phyloP scores from a whole-genome alignment of 1,284 basidiomycete species.

The Rugosomyces carneus region DNA sequence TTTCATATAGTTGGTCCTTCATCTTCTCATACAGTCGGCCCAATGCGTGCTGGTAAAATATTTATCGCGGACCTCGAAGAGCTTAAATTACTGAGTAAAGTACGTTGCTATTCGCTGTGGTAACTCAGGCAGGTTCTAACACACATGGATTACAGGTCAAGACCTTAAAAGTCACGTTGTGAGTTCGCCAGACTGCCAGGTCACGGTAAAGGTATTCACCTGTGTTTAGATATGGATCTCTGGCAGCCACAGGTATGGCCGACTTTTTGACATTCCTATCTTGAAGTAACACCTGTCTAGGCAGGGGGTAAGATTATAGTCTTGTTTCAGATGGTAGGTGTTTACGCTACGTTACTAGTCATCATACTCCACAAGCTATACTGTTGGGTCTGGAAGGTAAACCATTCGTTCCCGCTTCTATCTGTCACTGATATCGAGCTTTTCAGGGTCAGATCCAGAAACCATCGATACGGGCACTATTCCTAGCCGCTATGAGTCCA shows the following conservation, averaged over 20 bases:
- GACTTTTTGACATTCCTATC: neutral
- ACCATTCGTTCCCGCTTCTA: neutral
- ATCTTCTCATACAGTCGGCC: conserved; percentile 65
- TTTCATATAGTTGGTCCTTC: conserved; percentile 37
- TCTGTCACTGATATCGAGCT: neutral
- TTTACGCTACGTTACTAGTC: conserved; percentile 38
- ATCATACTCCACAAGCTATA: conserved; percentile 92
- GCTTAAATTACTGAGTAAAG: conserved; percentile 67
- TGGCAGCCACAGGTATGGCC: conserved; percentile 68
- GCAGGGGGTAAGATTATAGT: conserved; percentile 61
- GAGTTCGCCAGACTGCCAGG: conserved; percentile 21
- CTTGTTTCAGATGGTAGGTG: neutral
- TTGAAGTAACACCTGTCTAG: conserved; percentile 31
- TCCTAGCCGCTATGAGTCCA: conserved; percentile 65
- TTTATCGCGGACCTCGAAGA: conserved; percentile 77
- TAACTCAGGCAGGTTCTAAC: neutral
- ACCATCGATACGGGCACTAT: conserved; percentile 82
- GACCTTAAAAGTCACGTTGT: conserved; percentile 84
- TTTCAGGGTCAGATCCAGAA: conserved; percentile 68
- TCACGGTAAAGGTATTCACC: neutral
- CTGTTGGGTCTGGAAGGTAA: conserved; percentile 83
- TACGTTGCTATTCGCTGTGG: conserved; percentile 20
- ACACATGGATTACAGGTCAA: conserved; percentile 43
- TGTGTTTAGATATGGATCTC: conserved; percentile 58
- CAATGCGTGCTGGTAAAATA: conserved; percentile 89